Evolutionary conservation across 2,329 filamentous ascomycete species (phyloP).

Genomic region (Paecilomyces formosus): DNA sequence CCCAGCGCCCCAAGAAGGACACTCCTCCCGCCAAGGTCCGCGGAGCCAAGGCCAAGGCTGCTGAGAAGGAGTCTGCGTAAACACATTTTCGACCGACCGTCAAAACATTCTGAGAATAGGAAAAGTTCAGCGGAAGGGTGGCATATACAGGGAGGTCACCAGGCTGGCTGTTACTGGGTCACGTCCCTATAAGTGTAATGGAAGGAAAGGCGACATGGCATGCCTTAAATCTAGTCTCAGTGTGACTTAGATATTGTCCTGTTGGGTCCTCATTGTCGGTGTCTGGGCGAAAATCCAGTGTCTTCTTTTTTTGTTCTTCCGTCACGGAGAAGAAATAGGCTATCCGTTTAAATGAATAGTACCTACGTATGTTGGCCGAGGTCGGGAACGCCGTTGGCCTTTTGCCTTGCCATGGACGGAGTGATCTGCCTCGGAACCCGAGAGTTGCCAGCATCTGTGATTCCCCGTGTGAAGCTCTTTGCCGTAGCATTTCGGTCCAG

Average conservation of each 20-base stretch:
- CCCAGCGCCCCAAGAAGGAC: slow-evolving; percentile 73
- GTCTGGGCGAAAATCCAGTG: background rate
- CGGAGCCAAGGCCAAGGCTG: slow-evolving; percentile 69
- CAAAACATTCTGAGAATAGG: slow-evolving; percentile 3
- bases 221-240: background rate
- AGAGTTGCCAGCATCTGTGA: background rate
- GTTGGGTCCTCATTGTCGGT: background rate
- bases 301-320: background rate
- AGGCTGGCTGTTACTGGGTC: background rate
- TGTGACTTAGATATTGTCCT: background rate
- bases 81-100: slow-evolving; percentile 5
- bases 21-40: slow-evolving; percentile 65
- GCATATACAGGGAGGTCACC: slow-evolving; percentile 4
- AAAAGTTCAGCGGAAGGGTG: slow-evolving; percentile 1
- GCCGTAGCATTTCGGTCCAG: slow-evolving; percentile 12
- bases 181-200: background rate
- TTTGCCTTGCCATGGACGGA: background rate
- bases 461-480: background rate
- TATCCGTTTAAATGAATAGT: background rate
- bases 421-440: background rate
- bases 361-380: background rate
- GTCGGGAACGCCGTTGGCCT: background rate
- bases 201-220: background rate
- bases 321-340: background rate
- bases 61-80: slow-evolving; percentile 30